Evolutionary conservation across 1,284 basidiomycete genomes (phyloP).

Genomic region (Erythrobasidium hasegawianum): DNA sequence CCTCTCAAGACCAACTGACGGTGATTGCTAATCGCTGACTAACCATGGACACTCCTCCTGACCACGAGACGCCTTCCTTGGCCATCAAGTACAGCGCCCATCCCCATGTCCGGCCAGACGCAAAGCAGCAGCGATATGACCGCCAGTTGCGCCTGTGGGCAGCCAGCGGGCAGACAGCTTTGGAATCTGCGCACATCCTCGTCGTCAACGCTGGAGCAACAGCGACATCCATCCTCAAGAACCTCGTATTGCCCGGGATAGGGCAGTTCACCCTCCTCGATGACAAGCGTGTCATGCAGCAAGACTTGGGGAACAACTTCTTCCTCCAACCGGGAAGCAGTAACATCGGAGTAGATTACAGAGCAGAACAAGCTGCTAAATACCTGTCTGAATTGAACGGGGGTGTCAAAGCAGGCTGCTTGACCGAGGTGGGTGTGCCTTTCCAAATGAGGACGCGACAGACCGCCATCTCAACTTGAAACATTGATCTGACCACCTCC

Average conservation of each 20-base stretch:
- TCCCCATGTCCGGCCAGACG: constrained; percentile 59
- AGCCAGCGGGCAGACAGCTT: constrained; percentile 82
- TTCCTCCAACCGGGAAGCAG: constrained; percentile 71
- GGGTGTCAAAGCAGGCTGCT: constrained; percentile 68
- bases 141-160: constrained; percentile 95
- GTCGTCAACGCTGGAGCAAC: constrained; percentile 76
- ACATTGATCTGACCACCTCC: not conserved
- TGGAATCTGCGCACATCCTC: constrained; percentile 78
- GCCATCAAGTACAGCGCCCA: constrained; percentile 1
- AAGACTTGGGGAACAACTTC: constrained; percentile 93
- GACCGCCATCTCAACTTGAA: not conserved
- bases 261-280: constrained; percentile 88
- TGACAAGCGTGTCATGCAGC: constrained; percentile 58
- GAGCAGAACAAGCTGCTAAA: constrained; percentile 73
- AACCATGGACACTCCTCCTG: constrained; percentile 31
- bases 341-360: constrained; percentile 63
- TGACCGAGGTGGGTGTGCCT: constrained; percentile 53
- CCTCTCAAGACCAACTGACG: too few relatives aligned
- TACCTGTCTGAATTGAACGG: constrained; percentile 84
- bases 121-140: constrained; percentile 82
- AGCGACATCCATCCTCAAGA: constrained; percentile 82
- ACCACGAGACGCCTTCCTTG: constrained; percentile 25
- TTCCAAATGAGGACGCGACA: constrained; percentile 34
- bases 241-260: constrained; percentile 89
- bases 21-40: too few relatives aligned